phyloP scores from a whole-genome alignment of 352 stramenopile genomes.

The Halophytophthora batemanensis region DNA sequence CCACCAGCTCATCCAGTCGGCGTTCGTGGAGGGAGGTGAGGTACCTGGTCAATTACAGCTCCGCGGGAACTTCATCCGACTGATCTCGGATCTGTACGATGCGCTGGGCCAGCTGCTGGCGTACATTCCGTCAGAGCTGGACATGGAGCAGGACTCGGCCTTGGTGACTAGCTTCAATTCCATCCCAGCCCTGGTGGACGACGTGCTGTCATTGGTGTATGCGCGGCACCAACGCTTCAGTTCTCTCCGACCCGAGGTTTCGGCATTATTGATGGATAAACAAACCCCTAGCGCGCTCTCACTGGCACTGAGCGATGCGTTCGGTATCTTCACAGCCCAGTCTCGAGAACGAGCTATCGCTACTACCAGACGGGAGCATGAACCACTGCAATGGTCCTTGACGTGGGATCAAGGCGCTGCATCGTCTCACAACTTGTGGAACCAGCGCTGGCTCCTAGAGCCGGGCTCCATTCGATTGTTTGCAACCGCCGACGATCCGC shows the following conservation, averaged over 20 bases:
- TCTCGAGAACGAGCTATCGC: background rate
- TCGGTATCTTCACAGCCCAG: constrained; percentile 11
- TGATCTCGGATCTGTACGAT: constrained; percentile 20
- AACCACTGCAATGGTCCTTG: background rate
- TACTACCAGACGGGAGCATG: background rate
- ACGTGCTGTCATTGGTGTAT: constrained; percentile 29
- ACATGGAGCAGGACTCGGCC: background rate
- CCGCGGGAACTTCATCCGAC: constrained; percentile 8
- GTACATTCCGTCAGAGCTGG: no score
- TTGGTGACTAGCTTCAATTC: background rate
- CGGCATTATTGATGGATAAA: constrained; percentile 5
- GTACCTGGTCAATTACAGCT: background rate
- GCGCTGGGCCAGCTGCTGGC: constrained; percentile 3
- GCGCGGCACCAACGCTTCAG: constrained; percentile 7
- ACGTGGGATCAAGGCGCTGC: background rate
- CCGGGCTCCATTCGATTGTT: constrained; percentile 12
- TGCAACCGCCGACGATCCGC: background rate
- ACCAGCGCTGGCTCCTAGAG: constrained; percentile 21
- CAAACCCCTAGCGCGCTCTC: constrained; percentile 2
- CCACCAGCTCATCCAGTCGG: constrained; percentile 5
- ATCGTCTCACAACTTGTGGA: constrained; percentile 7
- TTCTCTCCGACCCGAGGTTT: constrained; percentile 8
- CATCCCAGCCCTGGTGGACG: constrained; percentile 17
- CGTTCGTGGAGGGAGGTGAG: background rate
- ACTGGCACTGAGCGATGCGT: constrained; percentile 2